phyloP scores from a whole-genome alignment of 2,329 filamentous ascomycete genomes.

The Colletotrichum sp. region DNA sequence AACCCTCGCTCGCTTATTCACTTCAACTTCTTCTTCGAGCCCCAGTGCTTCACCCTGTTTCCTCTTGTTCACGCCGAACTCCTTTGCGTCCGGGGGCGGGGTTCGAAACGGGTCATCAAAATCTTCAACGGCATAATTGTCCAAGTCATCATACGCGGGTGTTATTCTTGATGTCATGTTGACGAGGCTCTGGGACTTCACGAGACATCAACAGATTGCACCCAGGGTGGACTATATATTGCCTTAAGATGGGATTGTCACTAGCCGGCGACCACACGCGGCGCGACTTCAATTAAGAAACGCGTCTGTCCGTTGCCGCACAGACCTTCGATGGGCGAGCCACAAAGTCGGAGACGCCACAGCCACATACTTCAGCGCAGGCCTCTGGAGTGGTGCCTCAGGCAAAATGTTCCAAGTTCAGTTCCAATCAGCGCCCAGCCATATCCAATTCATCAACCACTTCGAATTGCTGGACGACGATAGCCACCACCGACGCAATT shows the following conservation, averaged over 20 bases:
- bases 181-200: not conserved
- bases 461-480: not conserved
- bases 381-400: not conserved
- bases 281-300: not conserved
- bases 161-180: slow-evolving; percentile 8
- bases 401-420: not conserved
- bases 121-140: slow-evolving; percentile 75
- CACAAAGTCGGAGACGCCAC: not conserved
- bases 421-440: not conserved
- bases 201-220: not conserved
- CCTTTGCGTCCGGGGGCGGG: slow-evolving; percentile 43
- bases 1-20: slow-evolving; percentile 73
- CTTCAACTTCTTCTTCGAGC: slow-evolving; percentile 84
- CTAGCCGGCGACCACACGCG: not conserved
- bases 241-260: not conserved
- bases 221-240: not conserved
- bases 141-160: slow-evolving; percentile 68
- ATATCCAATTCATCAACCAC: not conserved
- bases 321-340: not conserved
- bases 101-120: slow-evolving; percentile 51
- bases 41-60: slow-evolving; percentile 66
- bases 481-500: slow-evolving; percentile 1
- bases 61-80: slow-evolving; percentile 43
- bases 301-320: not conserved
- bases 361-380: not conserved